Conservation (phyloP, 345 rosid species). For the Adansonia digitata region DNA sequence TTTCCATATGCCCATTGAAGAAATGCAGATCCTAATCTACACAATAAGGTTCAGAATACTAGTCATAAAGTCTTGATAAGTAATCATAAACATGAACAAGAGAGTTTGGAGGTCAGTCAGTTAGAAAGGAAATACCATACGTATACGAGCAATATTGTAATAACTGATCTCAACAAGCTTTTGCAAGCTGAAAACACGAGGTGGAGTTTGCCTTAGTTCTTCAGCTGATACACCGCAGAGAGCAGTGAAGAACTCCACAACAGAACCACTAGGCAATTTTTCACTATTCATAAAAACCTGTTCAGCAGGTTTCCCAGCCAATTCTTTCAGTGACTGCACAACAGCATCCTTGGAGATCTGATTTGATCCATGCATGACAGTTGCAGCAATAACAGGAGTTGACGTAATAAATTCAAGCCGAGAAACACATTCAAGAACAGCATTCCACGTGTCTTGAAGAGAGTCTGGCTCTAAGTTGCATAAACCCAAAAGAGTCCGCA, state of each 20-base stretch:
- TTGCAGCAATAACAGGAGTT: conserved; percentile 85
- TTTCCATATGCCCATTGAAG: not conserved
- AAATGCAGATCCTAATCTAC: not conserved
- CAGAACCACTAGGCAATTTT: conserved; percentile 83
- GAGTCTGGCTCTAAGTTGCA: conserved; percentile 70
- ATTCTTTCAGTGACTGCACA: conserved; percentile 78
- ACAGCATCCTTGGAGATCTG: conserved; percentile 97
- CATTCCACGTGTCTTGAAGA: conserved; percentile 99
- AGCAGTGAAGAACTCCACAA: conserved; percentile 96
- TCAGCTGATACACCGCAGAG: conserved; percentile 96
- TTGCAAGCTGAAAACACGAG: conserved; percentile 98
- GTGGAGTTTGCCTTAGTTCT: conserved; percentile 93
- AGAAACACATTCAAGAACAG: conserved; percentile 94
- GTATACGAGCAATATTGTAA: conserved; percentile 95
- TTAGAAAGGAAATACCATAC: conserved; percentile 59
- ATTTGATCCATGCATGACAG: conserved; percentile 96
- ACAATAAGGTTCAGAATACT: not conserved
- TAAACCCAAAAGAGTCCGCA: conserved; percentile 72
- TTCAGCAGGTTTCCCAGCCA: conserved; percentile 93
- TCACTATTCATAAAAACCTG: conserved; percentile 90
- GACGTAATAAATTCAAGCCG: conserved; percentile 89
- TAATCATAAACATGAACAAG: not conserved
- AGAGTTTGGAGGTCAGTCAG: not conserved
- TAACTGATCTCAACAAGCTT: conserved; percentile 99
- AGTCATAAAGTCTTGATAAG: conserved; percentile 6